Base-by-base conservation (phyloP, 768 basidiomycete species). In the Tricholoma hemisulphureum region DNA sequence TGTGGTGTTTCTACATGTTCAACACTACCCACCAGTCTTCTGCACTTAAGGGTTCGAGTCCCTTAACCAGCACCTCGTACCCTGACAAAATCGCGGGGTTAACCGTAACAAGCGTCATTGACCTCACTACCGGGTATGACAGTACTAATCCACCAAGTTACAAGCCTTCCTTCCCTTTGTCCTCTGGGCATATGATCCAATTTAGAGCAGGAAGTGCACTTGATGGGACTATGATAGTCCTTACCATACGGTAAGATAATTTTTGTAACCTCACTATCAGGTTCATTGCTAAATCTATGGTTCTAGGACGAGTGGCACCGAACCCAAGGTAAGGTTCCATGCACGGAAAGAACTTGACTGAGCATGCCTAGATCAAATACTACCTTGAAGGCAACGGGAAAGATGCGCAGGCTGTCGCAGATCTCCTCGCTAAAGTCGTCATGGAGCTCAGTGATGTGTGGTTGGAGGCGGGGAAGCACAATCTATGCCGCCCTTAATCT, bases 161-260 rank as follows among this genome's bases (percentile, higher is more conserved):
- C 66, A 72, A 79, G 61, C 87, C 91, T 11, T 71, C 73, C 24
- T 73, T 91, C 18, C 88, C 88, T 18, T 69, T 91, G 31, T 91
- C 91, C 18, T 86, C 85, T 0, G 87, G 91, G 6, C 87, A 95
- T 62, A 94, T 95, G 93, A 84, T 95, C 39, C 87, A 89, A 61
- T 88, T 95, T 68, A 75, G 84, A 53, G 88, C 84, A 2, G 73
- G 76, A 46, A 74, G 73, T 56, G 60, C 67, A 43, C 63, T 50
- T 8, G 71, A 73, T 26, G 80, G 71, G 4, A 78, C 75, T 21
- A 82, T 72, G 59, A 78, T 93, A 41, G 82, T 83, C 1, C 73
- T 94, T 51, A 95, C 93, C 1, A 80, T 83, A 32, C 77, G 91
- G 89, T 89, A 68, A 7, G 75, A 67, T 13, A 18, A 14, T 28